A percentile compares a stretch with the other conserved stretches of the same genome.
phyloP scores from a whole-genome alignment of 768 basidiomycete species.

The Paxillus ammoniavirescens region DNA sequence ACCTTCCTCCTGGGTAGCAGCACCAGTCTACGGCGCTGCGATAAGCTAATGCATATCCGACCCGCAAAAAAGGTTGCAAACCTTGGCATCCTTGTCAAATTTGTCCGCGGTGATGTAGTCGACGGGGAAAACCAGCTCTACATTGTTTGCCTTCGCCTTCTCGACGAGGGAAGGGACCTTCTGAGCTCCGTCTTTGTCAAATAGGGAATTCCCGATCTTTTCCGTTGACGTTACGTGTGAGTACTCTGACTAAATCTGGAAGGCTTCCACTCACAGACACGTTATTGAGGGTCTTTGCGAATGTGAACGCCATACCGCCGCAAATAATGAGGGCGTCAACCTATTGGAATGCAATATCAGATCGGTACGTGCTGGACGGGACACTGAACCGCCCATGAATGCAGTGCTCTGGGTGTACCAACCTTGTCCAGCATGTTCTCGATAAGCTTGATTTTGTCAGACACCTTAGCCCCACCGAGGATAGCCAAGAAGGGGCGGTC shows the following conservation, averaged over 20 bases:
- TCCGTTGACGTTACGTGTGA: conserved; percentile 8
- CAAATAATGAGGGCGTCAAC: conserved; percentile 95
- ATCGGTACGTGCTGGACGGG: not conserved
- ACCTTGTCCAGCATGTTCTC: conserved; percentile 98
- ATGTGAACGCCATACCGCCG: conserved; percentile 99
- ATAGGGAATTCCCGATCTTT: conserved; percentile 91
- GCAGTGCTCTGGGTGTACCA: not conserved
- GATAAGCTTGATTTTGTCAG: conserved; percentile 98
- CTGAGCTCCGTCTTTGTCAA: conserved; percentile 83
- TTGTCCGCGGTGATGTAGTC: conserved; percentile 95
- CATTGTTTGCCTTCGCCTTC: conserved; percentile 88
- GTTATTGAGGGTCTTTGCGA: conserved; percentile 90
- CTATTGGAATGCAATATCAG: conserved; percentile 34
- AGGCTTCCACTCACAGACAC: conserved; percentile 51
- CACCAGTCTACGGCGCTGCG: conserved; percentile 49
- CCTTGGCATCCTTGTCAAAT: conserved; percentile 89
- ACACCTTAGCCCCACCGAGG: conserved; percentile 97
- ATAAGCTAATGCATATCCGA: not conserved
- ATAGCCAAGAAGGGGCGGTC: conserved; percentile 97
- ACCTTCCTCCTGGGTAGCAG: conserved; percentile 78
- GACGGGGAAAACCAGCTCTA: conserved; percentile 93
- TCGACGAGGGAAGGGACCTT: conserved; percentile 83
- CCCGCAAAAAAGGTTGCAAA: conserved; percentile 28
- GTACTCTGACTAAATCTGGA: not conserved
- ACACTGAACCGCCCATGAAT: not conserved